These are phyloP conservation scores for Sclerotinia subarctica DNA, from an alignment of 2,329 filamentous ascomycete genomes.

Conservation along the genomic window DNA sequence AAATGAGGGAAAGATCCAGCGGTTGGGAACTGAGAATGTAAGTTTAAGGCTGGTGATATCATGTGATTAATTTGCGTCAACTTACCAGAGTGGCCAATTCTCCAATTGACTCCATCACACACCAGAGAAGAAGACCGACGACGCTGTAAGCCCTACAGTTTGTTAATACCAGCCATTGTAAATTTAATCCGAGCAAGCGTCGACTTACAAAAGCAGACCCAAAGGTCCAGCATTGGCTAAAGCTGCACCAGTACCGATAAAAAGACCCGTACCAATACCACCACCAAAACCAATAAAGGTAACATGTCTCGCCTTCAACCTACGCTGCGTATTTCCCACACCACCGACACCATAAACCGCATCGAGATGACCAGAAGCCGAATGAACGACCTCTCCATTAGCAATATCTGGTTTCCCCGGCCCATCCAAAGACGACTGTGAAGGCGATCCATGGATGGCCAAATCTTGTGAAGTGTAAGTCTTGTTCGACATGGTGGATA, in stretches of 20 bases:
- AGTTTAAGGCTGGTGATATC: background rate
- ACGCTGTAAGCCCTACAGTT: constrained; percentile 41
- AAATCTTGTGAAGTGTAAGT: background rate
- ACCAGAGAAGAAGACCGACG: constrained; percentile 38
- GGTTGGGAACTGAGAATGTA: constrained; percentile 34
- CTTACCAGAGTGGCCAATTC: constrained; percentile 36
- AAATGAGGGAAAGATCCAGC: constrained; percentile 40
- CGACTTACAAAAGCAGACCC: constrained; percentile 42
- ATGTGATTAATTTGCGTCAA: background rate
- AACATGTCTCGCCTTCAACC: constrained; percentile 17
- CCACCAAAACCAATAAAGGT: constrained; percentile 17
- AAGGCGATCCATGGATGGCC: background rate
- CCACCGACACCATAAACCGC: constrained; percentile 13
- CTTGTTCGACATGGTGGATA: constrained; percentile 17
- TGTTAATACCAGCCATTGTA: background rate
- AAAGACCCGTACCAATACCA: constrained; percentile 50
- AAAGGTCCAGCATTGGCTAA: constrained; percentile 48
- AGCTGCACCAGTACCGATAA: constrained; percentile 48
- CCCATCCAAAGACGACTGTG: constrained; percentile 1
- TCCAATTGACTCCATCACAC: constrained; percentile 39
- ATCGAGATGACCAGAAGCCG: constrained; percentile 11
- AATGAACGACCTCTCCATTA: constrained; percentile 17
- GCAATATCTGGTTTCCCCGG: constrained; percentile 13
- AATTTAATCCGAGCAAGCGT: too few relatives aligned
- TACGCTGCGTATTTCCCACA: constrained; percentile 8